phyloP scores from a whole-genome alignment of 306 rosid genomes.

The Glycine soja region DNA sequence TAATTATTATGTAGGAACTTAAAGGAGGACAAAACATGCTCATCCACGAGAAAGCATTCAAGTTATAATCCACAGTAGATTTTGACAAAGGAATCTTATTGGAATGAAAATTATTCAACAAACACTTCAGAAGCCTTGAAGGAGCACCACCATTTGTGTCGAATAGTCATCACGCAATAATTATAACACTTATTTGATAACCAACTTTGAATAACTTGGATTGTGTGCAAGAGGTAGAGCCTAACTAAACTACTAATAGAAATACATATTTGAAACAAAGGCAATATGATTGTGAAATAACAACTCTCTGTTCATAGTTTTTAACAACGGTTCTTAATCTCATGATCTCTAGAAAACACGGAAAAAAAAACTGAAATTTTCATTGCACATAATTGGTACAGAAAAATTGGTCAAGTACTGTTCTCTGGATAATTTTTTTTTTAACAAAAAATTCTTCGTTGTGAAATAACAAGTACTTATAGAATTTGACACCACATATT shows the following conservation, averaged over 20 bases:
- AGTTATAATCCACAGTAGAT: neutral
- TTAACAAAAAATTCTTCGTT: slow-evolving; percentile 34
- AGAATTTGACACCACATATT: slow-evolving; percentile 37
- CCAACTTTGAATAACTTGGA: neutral
- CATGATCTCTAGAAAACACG: slow-evolving; percentile 33
- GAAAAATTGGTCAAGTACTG: slow-evolving; percentile 38
- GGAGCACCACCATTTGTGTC: neutral
- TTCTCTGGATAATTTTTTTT: slow-evolving; percentile 32
- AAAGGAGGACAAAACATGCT: slow-evolving; percentile 11
- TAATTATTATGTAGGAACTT: neutral
- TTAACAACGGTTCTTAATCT: slow-evolving; percentile 32
- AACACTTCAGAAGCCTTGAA: neutral
- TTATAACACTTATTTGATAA: slow-evolving; percentile 9
- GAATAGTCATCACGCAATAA: slow-evolving; percentile 10
- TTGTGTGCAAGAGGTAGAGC: neutral
- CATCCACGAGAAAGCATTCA: slow-evolving; percentile 25
- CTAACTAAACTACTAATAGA: slow-evolving; percentile 20
- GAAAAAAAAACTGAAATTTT: slow-evolving; percentile 4
- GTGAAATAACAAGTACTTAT: slow-evolving; percentile 44
- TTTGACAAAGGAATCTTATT: neutral
- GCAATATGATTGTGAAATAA: slow-evolving; percentile 15
- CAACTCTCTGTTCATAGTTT: slow-evolving; percentile 24
- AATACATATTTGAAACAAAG: neutral
- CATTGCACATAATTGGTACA: slow-evolving; percentile 53
- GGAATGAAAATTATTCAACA: slow-evolving; percentile 10